Evolutionary conservation across 176 grass and related monocot species (phyloP).

Genomic region (Paspalum notatum): DNA sequence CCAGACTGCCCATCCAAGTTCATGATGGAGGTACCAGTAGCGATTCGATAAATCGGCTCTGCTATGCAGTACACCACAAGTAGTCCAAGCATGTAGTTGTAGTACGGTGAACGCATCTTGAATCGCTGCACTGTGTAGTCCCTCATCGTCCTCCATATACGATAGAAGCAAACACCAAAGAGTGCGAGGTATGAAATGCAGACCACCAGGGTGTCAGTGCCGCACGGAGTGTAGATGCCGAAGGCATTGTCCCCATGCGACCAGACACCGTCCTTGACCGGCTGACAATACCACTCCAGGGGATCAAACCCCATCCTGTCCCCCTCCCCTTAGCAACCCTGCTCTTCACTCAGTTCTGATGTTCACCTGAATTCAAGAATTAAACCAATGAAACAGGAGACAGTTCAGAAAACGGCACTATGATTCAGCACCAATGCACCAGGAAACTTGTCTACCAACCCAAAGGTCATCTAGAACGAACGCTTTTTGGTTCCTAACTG

Average conservation of each 20-base stretch:
- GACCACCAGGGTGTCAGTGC: conserved; percentile 69
- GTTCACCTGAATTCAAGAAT: conserved; percentile 33
- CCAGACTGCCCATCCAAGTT: conserved; percentile 78
- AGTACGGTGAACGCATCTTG: conserved; percentile 59
- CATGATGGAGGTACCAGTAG: conserved; percentile 71
- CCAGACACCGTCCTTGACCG: conserved; percentile 74
- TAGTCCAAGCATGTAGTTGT: conserved; percentile 78
- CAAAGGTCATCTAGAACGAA: conserved; percentile 3
- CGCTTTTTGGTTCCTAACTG: not conserved
- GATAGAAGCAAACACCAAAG: conserved; percentile 87
- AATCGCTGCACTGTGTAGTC: conserved; percentile 81
- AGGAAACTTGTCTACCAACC: not conserved
- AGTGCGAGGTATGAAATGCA: conserved; percentile 84
- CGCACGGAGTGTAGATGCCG: conserved; percentile 83
- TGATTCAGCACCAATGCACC: conserved; percentile 22
- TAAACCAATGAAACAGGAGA: conserved; percentile 6
- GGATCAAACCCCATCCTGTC: conserved; percentile 72
- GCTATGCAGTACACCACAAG: conserved; percentile 61
- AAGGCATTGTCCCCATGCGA: conserved; percentile 70
- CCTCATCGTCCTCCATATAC: conserved; percentile 77
- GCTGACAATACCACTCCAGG: conserved; percentile 89
- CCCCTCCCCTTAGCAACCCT: conserved; percentile 18
- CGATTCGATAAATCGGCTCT: conserved; percentile 62
- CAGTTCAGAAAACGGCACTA: not conserved
- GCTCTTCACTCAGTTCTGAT: conserved; percentile 31